Conservation (phyloP, 139 green algal genomes). For the Nannochloris sp. region DNA sequence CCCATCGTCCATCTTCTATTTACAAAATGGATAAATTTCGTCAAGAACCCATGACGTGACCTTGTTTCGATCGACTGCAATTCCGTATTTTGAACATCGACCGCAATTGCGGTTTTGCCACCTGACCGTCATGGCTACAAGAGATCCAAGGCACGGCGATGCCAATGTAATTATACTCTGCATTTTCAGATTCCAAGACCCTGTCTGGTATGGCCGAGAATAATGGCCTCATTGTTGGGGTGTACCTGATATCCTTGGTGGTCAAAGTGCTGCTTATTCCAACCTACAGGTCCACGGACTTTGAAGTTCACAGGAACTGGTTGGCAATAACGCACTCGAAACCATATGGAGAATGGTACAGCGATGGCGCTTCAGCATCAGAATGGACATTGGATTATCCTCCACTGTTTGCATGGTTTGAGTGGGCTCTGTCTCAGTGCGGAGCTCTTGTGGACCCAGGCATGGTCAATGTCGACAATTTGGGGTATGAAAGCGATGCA, state of each 20-base stretch:
- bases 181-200: no score
- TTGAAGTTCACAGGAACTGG: slow-evolving; percentile 96
- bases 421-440: slow-evolving; percentile 55
- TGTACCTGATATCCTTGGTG: slow-evolving; percentile 8
- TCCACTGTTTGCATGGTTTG: slow-evolving; percentile 93
- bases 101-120: no score
- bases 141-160: no score
- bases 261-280: slow-evolving; percentile 78
- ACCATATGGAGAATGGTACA: slow-evolving; percentile 49
- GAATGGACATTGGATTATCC: slow-evolving; percentile 97
- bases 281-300: slow-evolving; percentile 86
- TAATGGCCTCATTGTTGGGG: no score
- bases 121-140: no score
- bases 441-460: slow-evolving; percentile 56
- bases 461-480: slow-evolving; percentile 61
- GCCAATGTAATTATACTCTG: no score
- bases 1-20: no score
- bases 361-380: slow-evolving; percentile 56
- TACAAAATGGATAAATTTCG: no score
- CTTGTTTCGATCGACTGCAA: no score
- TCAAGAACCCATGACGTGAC: no score
- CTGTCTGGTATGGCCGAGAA: no score
- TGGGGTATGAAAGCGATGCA: slow-evolving; percentile 52
- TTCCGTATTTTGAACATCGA: no score
- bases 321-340: slow-evolving; percentile 70